A percentile compares a stretch with the other conserved stretches of the same genome.
phyloP scores from a whole-genome alignment of 306 rosid species.

The Begonia loranthoides region DNA sequence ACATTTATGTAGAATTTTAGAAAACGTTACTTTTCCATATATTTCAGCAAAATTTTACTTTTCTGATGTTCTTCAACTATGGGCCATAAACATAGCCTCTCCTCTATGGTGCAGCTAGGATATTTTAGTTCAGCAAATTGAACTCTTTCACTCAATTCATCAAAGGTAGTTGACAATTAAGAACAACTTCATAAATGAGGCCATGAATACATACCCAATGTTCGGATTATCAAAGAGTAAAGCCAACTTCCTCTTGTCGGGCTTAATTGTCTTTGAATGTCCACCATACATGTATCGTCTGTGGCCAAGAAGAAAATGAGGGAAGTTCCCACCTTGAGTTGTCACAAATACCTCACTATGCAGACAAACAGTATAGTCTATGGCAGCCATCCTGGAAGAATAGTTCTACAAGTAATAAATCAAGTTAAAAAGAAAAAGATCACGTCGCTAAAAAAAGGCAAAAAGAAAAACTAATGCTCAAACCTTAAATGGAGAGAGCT shows the following conservation, averaged over 20 bases:
- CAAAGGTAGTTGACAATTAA: too few species aligned
- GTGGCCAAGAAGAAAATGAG: conserved; percentile 93
- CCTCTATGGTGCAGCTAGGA: too few species aligned
- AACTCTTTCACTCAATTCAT: too few species aligned
- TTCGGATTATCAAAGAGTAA: conserved; percentile 73
- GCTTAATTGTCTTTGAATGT: conserved; percentile 88
- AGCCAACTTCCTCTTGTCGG: conserved; percentile 92
- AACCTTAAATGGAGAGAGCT: conserved; percentile 71
- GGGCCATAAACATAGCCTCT: too few species aligned
- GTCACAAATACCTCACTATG: conserved; percentile 98
- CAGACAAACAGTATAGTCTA: conserved; percentile 96
- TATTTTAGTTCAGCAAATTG: too few species aligned
- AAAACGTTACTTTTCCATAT: too few species aligned
- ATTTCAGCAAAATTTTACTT: too few species aligned
- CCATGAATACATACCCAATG: conserved; percentile 46
- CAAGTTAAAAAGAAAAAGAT: conserved; percentile 24
- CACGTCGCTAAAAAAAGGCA: background rate
- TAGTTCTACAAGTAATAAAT: conserved; percentile 47
- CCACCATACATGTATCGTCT: conserved; percentile 90
- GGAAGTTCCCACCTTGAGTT: conserved; percentile 98
- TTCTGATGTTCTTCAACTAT: too few species aligned
- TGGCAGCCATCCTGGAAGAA: conserved; percentile 99
- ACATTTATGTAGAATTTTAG: too few species aligned
- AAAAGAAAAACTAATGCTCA: background rate
- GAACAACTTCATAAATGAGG: too few species aligned